These are phyloP conservation scores for Rhypophila decipiens DNA, from an alignment of 495 filamentous ascomycete species.

Conservation along the genomic window DNA sequence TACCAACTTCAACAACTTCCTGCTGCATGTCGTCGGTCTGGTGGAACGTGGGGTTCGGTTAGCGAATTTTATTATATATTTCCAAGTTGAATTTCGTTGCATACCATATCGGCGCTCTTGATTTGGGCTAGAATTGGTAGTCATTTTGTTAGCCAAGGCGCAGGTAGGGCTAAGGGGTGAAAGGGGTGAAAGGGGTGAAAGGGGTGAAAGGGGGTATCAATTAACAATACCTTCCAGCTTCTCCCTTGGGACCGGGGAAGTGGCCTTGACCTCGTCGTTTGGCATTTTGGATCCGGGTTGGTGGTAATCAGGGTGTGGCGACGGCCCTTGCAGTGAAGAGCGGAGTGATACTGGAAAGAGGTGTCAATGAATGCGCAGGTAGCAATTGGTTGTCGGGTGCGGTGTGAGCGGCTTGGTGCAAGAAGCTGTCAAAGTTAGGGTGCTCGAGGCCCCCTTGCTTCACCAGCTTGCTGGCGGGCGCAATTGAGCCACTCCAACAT, in stretches of 20 bases:
- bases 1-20: conserved; percentile 90
- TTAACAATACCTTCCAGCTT: conserved; percentile 36
- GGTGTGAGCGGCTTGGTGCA: background rate
- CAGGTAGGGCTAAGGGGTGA: background rate
- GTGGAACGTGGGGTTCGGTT: background rate
- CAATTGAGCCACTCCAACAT: background rate
- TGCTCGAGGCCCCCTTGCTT: too few relatives aligned
- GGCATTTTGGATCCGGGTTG: conserved; percentile 16
- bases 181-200: background rate
- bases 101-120: conserved; percentile 98
- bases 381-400: background rate
- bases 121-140: conserved; percentile 61
- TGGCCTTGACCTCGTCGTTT: conserved; percentile 20
- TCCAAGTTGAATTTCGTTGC: conserved; percentile 4
- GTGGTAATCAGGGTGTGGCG: conserved; percentile 1
- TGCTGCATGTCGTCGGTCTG: conserved; percentile 96
- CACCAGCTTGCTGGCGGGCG: background rate
- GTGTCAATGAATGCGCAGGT: background rate
- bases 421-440: too few relatives aligned
- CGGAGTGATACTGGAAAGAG: background rate
- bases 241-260: conserved; percentile 28
- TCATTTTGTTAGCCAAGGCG: conserved; percentile 5
- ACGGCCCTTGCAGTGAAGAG: conserved; percentile 1
- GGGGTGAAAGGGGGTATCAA: too few relatives aligned
- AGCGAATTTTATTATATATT: too few relatives aligned